A percentile compares a stretch with the other conserved stretches of the same genome.
Evolutionary conservation across 140 eudicot genomes (phyloP).

Genomic region (Stevia rebaudiana): DNA sequence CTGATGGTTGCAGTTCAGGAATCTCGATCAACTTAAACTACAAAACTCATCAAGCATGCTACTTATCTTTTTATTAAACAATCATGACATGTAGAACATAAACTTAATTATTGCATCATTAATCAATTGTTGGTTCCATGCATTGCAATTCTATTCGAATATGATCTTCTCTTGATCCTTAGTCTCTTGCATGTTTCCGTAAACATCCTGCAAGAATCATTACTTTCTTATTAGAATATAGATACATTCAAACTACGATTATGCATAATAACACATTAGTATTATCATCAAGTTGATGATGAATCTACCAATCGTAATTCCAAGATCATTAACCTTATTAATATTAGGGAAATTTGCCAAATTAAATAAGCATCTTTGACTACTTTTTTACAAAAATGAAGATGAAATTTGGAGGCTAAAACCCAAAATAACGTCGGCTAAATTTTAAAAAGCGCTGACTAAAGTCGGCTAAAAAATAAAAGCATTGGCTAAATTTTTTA

Average conservation of each 20-base stretch:
- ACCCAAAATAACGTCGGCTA: no score
- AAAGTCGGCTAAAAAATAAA: no score
- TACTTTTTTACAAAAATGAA: no score
- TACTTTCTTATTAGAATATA: not conserved
- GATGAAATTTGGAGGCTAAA: no score
- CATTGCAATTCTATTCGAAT: conserved; percentile 14
- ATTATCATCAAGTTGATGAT: not conserved
- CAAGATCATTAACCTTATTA: no score
- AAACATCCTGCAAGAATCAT: conserved; percentile 51
- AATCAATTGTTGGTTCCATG: conserved; percentile 6
- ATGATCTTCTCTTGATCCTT: conserved; percentile 47
- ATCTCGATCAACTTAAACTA: no score
- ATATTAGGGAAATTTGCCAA: no score
- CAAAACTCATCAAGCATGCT: not conserved
- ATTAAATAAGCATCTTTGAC: no score
- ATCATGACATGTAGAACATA: not conserved
- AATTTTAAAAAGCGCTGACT: no score
- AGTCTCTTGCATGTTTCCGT: conserved; percentile 59
- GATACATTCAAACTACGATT: not conserved
- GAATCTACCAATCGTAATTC: no score
- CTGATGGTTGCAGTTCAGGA: not conserved
- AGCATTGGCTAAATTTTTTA: no score
- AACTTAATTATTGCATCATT: not conserved
- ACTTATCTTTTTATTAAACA: not conserved
- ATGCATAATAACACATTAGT: not conserved